Evolutionary conservation across 768 basidiomycete species (phyloP).

Genomic region (Heimioporus sp.): DNA sequence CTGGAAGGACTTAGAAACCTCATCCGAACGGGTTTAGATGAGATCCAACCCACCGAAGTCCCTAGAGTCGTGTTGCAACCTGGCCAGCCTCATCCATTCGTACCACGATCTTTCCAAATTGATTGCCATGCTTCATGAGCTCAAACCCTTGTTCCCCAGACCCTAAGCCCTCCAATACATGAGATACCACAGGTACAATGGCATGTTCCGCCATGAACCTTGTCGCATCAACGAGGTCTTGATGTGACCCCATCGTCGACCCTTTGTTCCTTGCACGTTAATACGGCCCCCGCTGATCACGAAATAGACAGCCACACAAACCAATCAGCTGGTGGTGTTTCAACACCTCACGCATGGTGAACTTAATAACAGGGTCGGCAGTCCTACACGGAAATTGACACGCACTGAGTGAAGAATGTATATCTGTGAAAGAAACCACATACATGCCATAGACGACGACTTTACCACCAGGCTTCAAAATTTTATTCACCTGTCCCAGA

Average conservation of each 20-base stretch:
- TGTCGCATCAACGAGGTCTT: constrained; percentile 72
- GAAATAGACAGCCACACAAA: constrained; percentile 29
- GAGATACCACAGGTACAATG: constrained; percentile 69
- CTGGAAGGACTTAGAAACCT: not conserved
- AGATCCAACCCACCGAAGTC: not conserved
- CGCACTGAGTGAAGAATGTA: constrained; percentile 3
- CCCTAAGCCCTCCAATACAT: constrained; percentile 65
- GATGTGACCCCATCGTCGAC: constrained; percentile 80
- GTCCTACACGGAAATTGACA: constrained; percentile 47
- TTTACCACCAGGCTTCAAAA: constrained; percentile 56
- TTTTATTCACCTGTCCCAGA: constrained; percentile 43
- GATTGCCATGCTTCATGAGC: constrained; percentile 57
- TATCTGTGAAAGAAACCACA: not conserved
- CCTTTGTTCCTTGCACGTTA: constrained; percentile 42
- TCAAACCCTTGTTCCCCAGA: constrained; percentile 69
- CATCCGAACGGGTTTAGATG: not conserved
- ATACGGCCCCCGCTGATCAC: not conserved
- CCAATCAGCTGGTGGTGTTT: constrained; percentile 74
- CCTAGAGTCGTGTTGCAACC: constrained; percentile 25
- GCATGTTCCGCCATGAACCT: constrained; percentile 62
- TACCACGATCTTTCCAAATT: constrained; percentile 79
- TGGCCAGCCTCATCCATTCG: constrained; percentile 34
- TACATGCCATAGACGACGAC: constrained; percentile 70
- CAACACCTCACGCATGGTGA: constrained; percentile 79
- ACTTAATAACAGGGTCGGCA: constrained; percentile 50